A percentile compares a stretch with the other conserved stretches of the same genome.
These are phyloP conservation scores for Diplodia intermedia DNA, from an alignment of 2,329 filamentous ascomycete species.

Conservation along the genomic window DNA sequence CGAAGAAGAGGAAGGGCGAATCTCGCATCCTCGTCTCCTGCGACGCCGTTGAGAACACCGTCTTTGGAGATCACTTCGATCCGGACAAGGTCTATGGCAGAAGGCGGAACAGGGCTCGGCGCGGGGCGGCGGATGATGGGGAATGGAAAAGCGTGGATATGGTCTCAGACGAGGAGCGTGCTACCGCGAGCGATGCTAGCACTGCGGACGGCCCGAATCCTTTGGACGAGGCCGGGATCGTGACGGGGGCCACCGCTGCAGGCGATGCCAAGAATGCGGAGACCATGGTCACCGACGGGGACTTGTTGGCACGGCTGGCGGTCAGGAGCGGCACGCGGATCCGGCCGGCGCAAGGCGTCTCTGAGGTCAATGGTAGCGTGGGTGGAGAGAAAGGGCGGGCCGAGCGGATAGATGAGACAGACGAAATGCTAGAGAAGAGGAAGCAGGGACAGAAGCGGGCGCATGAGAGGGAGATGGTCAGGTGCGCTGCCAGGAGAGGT, in stretches of 20 bases:
- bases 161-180: conserved; percentile 41
- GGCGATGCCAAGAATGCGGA: conserved; percentile 10
- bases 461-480: conserved; percentile 64
- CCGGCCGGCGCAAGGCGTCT: conserved; percentile 52
- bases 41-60: conserved; percentile 56
- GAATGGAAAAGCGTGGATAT: conserved; percentile 57
- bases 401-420: conserved; percentile 60
- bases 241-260: not conserved
- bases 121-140: conserved; percentile 48
- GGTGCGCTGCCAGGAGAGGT: conserved; percentile 67
- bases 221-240: conserved; percentile 15
- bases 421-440: conserved; percentile 59
- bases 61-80: conserved; percentile 58
- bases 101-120: conserved; percentile 55
- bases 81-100: conserved; percentile 55
- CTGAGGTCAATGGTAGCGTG: conserved; percentile 63
- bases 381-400: conserved; percentile 63
- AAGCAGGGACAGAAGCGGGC: conserved; percentile 57
- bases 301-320: conserved; percentile 37
- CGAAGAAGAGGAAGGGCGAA: conserved; percentile 57
- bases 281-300: not conserved
- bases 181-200: conserved; percentile 26
- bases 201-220: not conserved
- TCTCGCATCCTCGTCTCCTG: conserved; percentile 58
- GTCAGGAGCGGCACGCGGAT: conserved; percentile 35